Conservation (phyloP, 768 basidiomycete species). For the Auricularia cornea region DNA sequence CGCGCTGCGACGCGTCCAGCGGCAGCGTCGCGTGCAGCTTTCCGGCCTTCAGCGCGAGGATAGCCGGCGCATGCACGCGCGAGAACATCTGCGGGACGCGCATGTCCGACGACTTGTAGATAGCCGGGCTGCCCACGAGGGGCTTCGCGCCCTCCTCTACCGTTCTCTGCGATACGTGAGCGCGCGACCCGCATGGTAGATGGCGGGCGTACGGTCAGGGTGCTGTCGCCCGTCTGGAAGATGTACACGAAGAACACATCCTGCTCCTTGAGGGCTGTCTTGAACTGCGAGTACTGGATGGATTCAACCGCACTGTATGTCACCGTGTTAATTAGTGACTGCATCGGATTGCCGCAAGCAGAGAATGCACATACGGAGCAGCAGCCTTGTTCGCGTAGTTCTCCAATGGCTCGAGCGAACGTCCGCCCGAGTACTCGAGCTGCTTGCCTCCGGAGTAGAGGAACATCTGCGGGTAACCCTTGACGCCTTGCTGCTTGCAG, state of each 20-base stretch:
- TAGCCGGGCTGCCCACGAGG: slow-evolving; percentile 39
- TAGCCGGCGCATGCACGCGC: slow-evolving; percentile 16
- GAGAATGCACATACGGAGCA: slow-evolving; percentile 36
- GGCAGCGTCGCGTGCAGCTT: slow-evolving; percentile 37
- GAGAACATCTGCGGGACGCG: slow-evolving; percentile 26
- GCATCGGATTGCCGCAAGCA: too few species aligned
- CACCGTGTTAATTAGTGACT: too few species aligned
- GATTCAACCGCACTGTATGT: slow-evolving; percentile 31
- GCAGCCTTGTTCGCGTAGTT: slow-evolving; percentile 70
- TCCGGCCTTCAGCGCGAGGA: slow-evolving; percentile 60
- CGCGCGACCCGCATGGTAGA: neutral
- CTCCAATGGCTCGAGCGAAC: slow-evolving; percentile 63
- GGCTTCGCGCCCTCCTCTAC: slow-evolving; percentile 50
- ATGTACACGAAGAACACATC: slow-evolving; percentile 56
- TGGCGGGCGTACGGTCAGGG: neutral
- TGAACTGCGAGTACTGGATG: slow-evolving; percentile 31
- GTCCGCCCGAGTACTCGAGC: slow-evolving; percentile 67
- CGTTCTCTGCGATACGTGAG: slow-evolving; percentile 28
- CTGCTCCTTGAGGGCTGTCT: slow-evolving; percentile 34
- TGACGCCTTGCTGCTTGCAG: slow-evolving; percentile 58
- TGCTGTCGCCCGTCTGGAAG: slow-evolving; percentile 8
- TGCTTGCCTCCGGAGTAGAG: slow-evolving; percentile 53
- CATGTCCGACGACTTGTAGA: slow-evolving; percentile 31
- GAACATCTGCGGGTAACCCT: slow-evolving; percentile 77
- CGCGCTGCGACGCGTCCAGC: neutral